phyloP scores from a whole-genome alignment of 768 basidiomycete species.

The Mycena venus region DNA sequence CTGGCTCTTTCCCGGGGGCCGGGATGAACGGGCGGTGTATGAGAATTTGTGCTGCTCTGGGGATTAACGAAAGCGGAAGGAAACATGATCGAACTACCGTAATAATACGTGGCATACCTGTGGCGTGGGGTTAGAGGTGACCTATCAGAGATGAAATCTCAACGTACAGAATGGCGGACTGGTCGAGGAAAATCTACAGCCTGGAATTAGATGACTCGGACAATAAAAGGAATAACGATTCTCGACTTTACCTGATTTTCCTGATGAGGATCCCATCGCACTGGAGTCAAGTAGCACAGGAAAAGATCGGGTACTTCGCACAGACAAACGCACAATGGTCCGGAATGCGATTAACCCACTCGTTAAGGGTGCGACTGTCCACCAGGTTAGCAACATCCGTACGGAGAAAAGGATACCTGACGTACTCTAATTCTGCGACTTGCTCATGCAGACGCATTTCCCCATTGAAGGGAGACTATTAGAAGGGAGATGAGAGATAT shows the following conservation, averaged over 20 bases:
- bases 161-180: slow-evolving; percentile 21
- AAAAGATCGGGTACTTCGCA: neutral
- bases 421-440: slow-evolving; percentile 12
- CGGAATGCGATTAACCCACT: slow-evolving; percentile 18
- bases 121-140: neutral
- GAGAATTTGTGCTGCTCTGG: slow-evolving; percentile 10
- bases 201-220: neutral
- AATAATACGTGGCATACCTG: slow-evolving; percentile 24
- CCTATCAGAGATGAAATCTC: neutral
- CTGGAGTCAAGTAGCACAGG: neutral
- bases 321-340: slow-evolving; percentile 3
- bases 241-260: neutral
- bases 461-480: slow-evolving; percentile 3
- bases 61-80: neutral
- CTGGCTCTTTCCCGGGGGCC: neutral
- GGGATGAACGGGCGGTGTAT: slow-evolving; percentile 24
- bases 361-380: slow-evolving; percentile 15
- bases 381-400: neutral
- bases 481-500: neutral
- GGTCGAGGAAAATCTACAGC: slow-evolving; percentile 18
- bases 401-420: neutral
- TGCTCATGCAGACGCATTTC: neutral
- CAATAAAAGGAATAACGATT: neutral
- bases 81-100: neutral
- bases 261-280: slow-evolving; percentile 25